phyloP scores from a whole-genome alignment of 352 stramenopile genomes.

The Phytophthora cactorum region DNA sequence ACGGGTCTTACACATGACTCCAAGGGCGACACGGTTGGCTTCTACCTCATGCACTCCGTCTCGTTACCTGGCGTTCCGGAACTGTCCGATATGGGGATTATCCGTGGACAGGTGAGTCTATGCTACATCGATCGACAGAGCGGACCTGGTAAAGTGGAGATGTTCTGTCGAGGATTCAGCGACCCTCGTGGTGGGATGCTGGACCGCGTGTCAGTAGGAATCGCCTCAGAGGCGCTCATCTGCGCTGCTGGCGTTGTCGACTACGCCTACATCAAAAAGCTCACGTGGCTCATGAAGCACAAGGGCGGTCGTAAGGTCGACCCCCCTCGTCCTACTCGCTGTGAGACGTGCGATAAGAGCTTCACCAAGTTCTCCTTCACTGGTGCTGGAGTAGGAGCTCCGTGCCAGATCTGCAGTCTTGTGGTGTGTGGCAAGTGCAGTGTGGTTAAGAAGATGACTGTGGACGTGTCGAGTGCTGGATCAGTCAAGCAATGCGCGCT shows the following conservation, averaged over 20 bases:
- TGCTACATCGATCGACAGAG: constrained; percentile 55
- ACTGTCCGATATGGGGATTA: constrained; percentile 46
- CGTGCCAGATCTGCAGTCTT: constrained; percentile 52
- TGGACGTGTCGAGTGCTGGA: constrained; percentile 46
- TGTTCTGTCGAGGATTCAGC: constrained; percentile 59
- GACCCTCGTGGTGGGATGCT: constrained; percentile 53
- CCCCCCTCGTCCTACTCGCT: constrained; percentile 25
- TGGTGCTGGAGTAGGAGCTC: constrained; percentile 10
- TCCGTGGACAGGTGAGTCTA: constrained; percentile 51
- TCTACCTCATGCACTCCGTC: constrained; percentile 65
- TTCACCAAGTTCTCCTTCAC: constrained; percentile 31
- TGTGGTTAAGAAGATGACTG: constrained; percentile 57
- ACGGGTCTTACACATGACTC: constrained; percentile 44
- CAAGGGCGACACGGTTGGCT: constrained; percentile 45
- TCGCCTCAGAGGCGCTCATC: constrained; percentile 51
- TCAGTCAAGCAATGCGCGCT: constrained; percentile 43
- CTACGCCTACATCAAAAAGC: constrained; percentile 66
- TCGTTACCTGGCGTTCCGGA: constrained; percentile 39
- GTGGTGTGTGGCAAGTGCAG: constrained; percentile 56
- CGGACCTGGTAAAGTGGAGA: constrained; percentile 30
- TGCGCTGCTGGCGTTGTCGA: constrained; percentile 44
- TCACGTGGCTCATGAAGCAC: constrained; percentile 56
- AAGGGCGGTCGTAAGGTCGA: constrained; percentile 13
- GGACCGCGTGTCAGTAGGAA: constrained; percentile 43
- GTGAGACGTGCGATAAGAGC: constrained; percentile 26